Evolutionary conservation across 371 early-diverging fungal genomes (phyloP), one percentile per base, ranked within the genome.

Genomic region (Mucor ambiguus): DNA sequence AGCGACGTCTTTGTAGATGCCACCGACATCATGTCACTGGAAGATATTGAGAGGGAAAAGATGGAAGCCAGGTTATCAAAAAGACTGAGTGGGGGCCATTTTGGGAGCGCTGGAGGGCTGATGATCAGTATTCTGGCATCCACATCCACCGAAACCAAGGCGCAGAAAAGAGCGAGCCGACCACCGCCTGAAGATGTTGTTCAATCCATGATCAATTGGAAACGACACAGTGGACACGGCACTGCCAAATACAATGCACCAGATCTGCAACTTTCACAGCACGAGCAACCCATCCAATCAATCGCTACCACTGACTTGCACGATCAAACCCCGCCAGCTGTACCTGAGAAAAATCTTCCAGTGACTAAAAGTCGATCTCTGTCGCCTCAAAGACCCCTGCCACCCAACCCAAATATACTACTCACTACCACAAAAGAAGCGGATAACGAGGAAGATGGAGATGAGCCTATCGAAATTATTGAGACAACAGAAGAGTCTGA

Each of bases 61-160:
- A 69, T 48, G 3, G 77, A 75, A 22, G 57, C 67, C 6, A 54
- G 74, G 29, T 59, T 83, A 28, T 74, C 79, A 2, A 83, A 83
- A 60, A 66, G 83, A 63, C 61, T 83, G 14, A 77, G 78, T 26
- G 83, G 81, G 16, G 83, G 83, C 4, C 83, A 83, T 63, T 83
- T 67, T 64, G 83, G 83, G 3, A 80, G 81, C 52, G 83, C 83
- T 6, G 83, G 83, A 4, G 83, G 83, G 18, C 49, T 83, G 18
- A 64, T 83, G 56, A 49, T 77, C 16, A 79, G 79, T 33, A 79
- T 75, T 0, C 69, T 70, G 44, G 48, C 70, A 3, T 28, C 59
- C 38, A 56, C 61, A 28, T 29, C 67, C 28, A 22, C 44, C 1
- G 60, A 62, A 16, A 55, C 18, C 1, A 65, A 68, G 16, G 46